Evolutionary conservation across 208 protist species (phyloP), one percentile per base, ranked within the genome.

Genomic region (Trypanosoma rangeli): DNA sequence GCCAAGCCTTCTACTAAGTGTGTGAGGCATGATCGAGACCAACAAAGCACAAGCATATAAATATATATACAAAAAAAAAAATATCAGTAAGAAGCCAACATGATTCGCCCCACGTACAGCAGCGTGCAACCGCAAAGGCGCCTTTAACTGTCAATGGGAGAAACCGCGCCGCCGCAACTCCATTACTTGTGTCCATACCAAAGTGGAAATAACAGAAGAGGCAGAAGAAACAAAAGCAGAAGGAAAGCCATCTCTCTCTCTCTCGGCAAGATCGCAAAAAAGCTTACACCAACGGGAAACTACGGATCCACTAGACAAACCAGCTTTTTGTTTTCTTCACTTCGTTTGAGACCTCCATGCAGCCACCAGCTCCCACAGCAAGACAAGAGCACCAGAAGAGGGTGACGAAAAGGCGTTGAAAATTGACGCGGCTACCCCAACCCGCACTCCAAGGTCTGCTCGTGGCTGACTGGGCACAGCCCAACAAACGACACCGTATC

Each of bases 31-130:
- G 16, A 26, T 44, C 22, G 15, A n/a, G 7, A 1, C 31, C n/a
- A 39, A 61, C 26, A 26, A 26, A 16, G 15, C 29, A 42, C 3
- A 61, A 12, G 31, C 56, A 61, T 39, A 39, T 8, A 39, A 3
- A 22, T 4, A 61, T 2, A 37, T 1, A 70, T 5, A 24, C 65
- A 70, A 70, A 79, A 69, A 79, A 75, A 79, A 74, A 74, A 55
- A 55, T 9, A 9, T 46, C 42, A 46, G 33, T 37, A 46, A 46
- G 42, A 20, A 46, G 42, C 8, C 1, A 9, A 46, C 42, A 46
- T 5, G 42, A 46, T 46, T 16, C 42, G 5, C 42, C 42, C 42
- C 15, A 1, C 42, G 13, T 46, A 46, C 42, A 9, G 12, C 42
- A 16, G 42, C 15, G 15, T 46, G 42, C 42, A 46, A 18, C 1